Evolutionary conservation across 257 asterid species (phyloP), one percentile per base, ranked within the genome.

Genomic region (Thymus mandschuricus): DNA sequence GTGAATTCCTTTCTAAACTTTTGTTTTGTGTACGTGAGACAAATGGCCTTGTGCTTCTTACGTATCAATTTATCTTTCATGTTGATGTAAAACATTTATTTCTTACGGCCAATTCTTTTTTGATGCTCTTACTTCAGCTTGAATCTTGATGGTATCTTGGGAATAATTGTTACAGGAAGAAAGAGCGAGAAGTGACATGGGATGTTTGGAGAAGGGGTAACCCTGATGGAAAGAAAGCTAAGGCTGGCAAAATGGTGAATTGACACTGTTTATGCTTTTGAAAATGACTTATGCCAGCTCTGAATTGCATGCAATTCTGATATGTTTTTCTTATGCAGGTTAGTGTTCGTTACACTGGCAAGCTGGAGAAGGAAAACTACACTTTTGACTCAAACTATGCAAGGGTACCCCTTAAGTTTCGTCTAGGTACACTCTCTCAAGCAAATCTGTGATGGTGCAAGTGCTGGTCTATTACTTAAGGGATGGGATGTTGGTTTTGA

Each of bases 401-500:
- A 77, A 81, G 31, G 75, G 81, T 96, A 55, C 97, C 97, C 65
- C 88, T 89, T 75, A 84, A 85, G 66, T 94, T 94, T 64, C 97
- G 99, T 69, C 80, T 91, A 83, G 99, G 97, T 91, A 87, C 57
- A 21, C 21, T 21, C 21, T 51, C 21, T 69, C 27, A 30, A 13
- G 64, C 59, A 38, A 15, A 58, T 4, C 21, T 61, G 44, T 66
- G 66, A 51, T 70, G 70, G 65, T 76, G 70, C 90, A 94, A 97
- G 98, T 66, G 79, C 88, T 27, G 99, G 99, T 59, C 80, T 88
- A 82, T 98, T 95, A 76, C 92, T 95, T 45, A 86, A 88, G 79
- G 99, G 99, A 74, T 95, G 98, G 99, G 99, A 95, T 68, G 94
- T 95, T 68, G 99, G 99, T 51, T 94, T 95, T 64, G 79, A 81